Evolutionary conservation across 768 basidiomycete species (phyloP).

Genomic region (Xerocomus spinulosus): DNA sequence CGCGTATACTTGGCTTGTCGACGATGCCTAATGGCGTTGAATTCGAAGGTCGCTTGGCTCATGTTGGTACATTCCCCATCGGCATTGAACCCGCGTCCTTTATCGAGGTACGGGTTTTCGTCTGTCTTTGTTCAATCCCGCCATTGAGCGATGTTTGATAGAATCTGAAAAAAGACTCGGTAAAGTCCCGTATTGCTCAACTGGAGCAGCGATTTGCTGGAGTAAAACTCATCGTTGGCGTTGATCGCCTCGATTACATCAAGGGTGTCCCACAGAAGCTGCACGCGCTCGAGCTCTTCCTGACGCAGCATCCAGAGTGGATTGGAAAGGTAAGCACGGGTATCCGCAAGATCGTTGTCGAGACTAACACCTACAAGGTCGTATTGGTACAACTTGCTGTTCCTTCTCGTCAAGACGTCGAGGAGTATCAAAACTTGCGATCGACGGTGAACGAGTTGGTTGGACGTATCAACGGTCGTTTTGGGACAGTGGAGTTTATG

Average conservation of each 20-base stretch:
- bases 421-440: constrained; percentile 97
- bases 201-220: constrained; percentile 90
- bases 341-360: background rate
- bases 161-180: constrained; percentile 75
- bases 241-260: constrained; percentile 98
- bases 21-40: constrained; percentile 99
- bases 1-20: constrained; percentile 88
- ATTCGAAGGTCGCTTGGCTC: constrained; percentile 90
- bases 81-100: constrained; percentile 96
- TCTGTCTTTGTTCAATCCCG: background rate
- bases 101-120: constrained; percentile 52
- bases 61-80: constrained; percentile 98
- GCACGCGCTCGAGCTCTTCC: constrained; percentile 93
- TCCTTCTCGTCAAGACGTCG: constrained; percentile 95
- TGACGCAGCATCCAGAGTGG: constrained; percentile 98
- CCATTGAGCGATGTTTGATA: constrained; percentile 30
- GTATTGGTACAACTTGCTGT: constrained; percentile 97
- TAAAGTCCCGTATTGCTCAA: constrained; percentile 74
- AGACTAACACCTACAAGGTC: constrained; percentile 45
- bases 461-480: constrained; percentile 96
- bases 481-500: constrained; percentile 99
- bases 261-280: constrained; percentile 99
- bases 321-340: constrained; percentile 76
- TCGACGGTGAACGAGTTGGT: constrained; percentile 97
- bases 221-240: constrained; percentile 96